Evolutionary conservation across 2,329 filamentous ascomycete species (phyloP), one percentile per base, ranked within the genome.

Genomic region (Lasiodiplodia theobromae): DNA sequence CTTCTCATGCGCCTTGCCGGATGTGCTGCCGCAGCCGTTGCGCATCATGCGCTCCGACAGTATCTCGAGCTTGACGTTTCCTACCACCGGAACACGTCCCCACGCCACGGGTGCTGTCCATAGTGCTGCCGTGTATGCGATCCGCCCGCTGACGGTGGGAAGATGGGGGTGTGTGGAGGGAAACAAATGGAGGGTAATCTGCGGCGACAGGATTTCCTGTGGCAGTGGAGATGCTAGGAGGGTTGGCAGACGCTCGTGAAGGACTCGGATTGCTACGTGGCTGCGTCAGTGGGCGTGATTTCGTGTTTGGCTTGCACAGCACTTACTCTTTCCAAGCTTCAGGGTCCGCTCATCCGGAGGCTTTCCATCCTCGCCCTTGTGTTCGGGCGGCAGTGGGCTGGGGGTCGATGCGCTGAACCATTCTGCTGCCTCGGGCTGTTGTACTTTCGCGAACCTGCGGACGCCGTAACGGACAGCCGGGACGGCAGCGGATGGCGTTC

Each of bases 31-130:
- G 51, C 79, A 86, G 80, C 76, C 86, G 70, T 88, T 87, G 68
- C 81, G 79, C 18, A 91, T 88, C 87, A 99, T 96, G 73, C 95
- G 92, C 83, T 97, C 94, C 14, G 92, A 95, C 21, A 97, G 81
- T 65, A 99, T 96, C 74, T 93, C 89, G 12, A 99, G 87, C 73
- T 89, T 90, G 54, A 97, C 93, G 75, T 97, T 97, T 72, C 95
- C 94, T 38, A 97, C 87, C 23, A 98, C 88, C 2, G 96, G 96
- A 1, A 99, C 87, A 34, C 92, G 89, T 75, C 96, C 96, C 96
- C 96, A 99, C 37, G 94, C 95, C 64, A 99, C 91, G 0, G 96
- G 96, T 0, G 94, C 94, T 0, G 96, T 97, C 94, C 94, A 98
- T 47, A 99, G 85, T 2, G 96, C 96, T 21, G 96, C 95, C 44